These are phyloP conservation scores for Boletus rufocinnamomeus DNA, from an alignment of 768 basidiomycete species.

Conservation along the genomic window DNA sequence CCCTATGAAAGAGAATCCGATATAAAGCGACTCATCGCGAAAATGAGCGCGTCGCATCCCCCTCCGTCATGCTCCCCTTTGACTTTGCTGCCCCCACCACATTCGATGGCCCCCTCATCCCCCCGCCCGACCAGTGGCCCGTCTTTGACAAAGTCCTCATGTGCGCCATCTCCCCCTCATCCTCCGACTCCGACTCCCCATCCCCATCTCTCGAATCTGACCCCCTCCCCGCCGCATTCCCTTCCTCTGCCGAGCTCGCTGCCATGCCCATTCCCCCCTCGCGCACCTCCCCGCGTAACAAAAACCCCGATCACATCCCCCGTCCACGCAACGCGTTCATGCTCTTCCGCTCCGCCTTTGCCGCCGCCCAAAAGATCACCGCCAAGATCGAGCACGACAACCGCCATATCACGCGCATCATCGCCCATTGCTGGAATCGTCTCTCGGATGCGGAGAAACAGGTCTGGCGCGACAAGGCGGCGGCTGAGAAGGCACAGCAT, in stretches of 20 bases:
- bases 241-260: conserved; percentile 25
- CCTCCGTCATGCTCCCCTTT: conserved; percentile 21
- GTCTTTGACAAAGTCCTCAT: conserved; percentile 23
- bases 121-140: conserved; percentile 26
- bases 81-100: conserved; percentile 3
- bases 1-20: conserved; percentile 3
- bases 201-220: conserved; percentile 9
- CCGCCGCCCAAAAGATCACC: conserved; percentile 49
- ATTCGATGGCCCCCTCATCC: conserved; percentile 18
- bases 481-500: conserved; percentile 53
- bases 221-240: conserved; percentile 3
- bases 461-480: conserved; percentile 52
- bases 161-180: conserved; percentile 6
- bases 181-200: conserved; percentile 13
- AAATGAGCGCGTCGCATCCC: conserved; percentile 3
- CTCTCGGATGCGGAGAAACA: conserved; percentile 52
- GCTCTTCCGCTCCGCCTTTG: conserved; percentile 64
- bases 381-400: conserved; percentile 56
- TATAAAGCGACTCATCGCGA: conserved; percentile 26
- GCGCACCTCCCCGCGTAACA: conserved; percentile 31
- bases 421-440: conserved; percentile 56
- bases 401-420: conserved; percentile 57
- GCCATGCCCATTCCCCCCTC: conserved; percentile 35
- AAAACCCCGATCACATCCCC: conserved; percentile 43
- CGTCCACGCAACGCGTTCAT: conserved; percentile 49